Evolutionary conservation across 306 rosid species (phyloP).

Genomic region (Clitoria ternatea): DNA sequence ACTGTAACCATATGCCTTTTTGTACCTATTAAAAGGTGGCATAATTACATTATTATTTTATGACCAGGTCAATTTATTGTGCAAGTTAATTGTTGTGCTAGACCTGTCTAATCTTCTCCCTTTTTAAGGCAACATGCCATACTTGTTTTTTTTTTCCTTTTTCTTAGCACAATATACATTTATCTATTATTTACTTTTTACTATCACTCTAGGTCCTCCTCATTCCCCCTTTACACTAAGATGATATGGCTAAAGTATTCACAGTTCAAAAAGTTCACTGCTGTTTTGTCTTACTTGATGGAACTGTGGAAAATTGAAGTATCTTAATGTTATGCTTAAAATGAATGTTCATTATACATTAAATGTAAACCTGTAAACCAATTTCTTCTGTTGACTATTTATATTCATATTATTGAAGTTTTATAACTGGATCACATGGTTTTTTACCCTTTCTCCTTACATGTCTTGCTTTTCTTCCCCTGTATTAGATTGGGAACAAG

Average conservation of each 20-base stretch:
- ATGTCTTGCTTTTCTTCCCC: not conserved
- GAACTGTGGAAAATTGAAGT: not conserved
- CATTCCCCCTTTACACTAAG: not conserved
- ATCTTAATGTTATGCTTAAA: not conserved
- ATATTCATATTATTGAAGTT: not conserved
- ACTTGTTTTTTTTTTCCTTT: not conserved
- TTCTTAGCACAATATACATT: not conserved
- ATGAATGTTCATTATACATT: not conserved
- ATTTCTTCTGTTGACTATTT: not conserved
- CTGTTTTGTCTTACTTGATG: not conserved
- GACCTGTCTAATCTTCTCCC: not conserved
- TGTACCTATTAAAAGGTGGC: not conserved
- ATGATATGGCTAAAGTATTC: not conserved
- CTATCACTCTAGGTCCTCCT: not conserved
- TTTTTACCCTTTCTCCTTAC: not conserved
- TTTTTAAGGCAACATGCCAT: not conserved
- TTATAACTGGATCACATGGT: not conserved
- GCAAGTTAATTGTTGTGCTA: not conserved
- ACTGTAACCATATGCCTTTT: not conserved
- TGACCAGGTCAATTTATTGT: not conserved
- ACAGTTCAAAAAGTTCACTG: not conserved
- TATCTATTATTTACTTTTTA: not conserved
- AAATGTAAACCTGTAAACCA: not conserved
- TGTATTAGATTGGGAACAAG: constrained; percentile 65
- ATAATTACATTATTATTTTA: not conserved